Percentiles rank a stretch among this genome's conserved stretches.
Conservation (phyloP, 2,329 filamentous ascomycete species). For the Aspergillus brasiliensis region DNA sequence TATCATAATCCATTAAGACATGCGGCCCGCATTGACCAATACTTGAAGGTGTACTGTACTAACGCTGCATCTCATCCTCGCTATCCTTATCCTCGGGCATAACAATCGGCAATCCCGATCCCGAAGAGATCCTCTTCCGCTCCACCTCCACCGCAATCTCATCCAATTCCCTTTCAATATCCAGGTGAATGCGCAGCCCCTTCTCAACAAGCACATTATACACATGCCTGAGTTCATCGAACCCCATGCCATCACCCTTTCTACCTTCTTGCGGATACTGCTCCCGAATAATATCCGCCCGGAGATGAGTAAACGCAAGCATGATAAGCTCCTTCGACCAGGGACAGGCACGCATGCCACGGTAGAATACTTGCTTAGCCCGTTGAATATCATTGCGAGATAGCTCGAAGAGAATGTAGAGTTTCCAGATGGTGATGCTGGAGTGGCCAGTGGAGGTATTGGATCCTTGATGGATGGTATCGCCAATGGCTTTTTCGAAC, state of each 20-base stretch:
- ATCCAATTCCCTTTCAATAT: constrained; percentile 51
- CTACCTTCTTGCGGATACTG: neutral
- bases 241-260: constrained; percentile 36
- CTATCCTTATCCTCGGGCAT: constrained; percentile 36
- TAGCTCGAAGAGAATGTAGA: constrained; percentile 55
- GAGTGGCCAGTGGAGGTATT: constrained; percentile 29
- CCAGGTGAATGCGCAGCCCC: constrained; percentile 60
- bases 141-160: constrained; percentile 29
- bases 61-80: constrained; percentile 23
- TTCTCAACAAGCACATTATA: constrained; percentile 63
- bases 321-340: constrained; percentile 66
- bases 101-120: constrained; percentile 22
- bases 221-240: constrained; percentile 54
- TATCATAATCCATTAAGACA: no score
- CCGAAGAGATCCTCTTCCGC: constrained; percentile 9
- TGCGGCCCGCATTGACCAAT: no score
- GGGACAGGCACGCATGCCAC: constrained; percentile 59
- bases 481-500: constrained; percentile 56
- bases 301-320: constrained; percentile 55
- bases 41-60: neutral
- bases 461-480: constrained; percentile 17
- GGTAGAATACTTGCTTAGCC: constrained; percentile 57
- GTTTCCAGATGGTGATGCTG: constrained; percentile 53
- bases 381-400: constrained; percentile 40
- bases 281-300: constrained; percentile 22